phyloP scores from a whole-genome alignment of 345 rosid genomes.

The Citrus cavaleriei region DNA sequence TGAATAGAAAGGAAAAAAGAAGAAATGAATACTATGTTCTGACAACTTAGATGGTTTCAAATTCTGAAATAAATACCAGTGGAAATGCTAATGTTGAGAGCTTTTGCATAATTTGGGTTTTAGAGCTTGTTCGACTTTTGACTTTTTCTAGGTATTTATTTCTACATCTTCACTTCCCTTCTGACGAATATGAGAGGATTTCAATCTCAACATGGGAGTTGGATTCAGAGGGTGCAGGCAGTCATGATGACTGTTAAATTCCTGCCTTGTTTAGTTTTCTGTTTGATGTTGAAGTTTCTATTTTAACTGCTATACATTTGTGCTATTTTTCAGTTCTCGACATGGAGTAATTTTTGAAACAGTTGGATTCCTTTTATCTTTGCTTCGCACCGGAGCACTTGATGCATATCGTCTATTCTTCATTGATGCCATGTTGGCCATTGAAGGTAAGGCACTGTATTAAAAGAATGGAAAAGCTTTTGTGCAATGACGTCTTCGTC shows the following conservation, averaged over 20 bases:
- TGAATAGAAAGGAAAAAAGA: neutral
- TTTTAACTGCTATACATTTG: neutral
- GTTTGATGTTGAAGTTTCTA: neutral
- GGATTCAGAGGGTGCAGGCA: neutral
- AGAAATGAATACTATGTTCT: neutral
- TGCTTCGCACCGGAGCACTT: constrained; percentile 76
- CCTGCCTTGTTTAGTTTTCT: neutral
- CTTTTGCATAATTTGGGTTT: neutral
- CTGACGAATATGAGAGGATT: neutral
- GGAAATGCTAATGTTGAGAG: neutral
- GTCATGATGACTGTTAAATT: neutral
- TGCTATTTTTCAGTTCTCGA: constrained; percentile 41
- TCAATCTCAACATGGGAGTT: neutral
- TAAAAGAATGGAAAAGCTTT: constrained; percentile 2
- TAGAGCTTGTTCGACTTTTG: neutral
- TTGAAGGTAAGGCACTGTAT: constrained; percentile 54
- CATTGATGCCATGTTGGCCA: constrained; percentile 57
- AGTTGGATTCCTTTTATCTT: constrained; percentile 70
- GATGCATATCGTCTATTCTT: constrained; percentile 77
- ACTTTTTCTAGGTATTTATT: neutral
- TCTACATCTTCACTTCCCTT: neutral
- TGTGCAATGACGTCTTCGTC: neutral
- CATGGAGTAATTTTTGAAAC: constrained; percentile 83
- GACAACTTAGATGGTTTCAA: neutral
- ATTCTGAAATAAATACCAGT: neutral